Percentiles rank a stretch among this genome's conserved stretches.
phyloP scores from a whole-genome alignment of 345 rosid species.

The Eucalyptus coolabah region DNA sequence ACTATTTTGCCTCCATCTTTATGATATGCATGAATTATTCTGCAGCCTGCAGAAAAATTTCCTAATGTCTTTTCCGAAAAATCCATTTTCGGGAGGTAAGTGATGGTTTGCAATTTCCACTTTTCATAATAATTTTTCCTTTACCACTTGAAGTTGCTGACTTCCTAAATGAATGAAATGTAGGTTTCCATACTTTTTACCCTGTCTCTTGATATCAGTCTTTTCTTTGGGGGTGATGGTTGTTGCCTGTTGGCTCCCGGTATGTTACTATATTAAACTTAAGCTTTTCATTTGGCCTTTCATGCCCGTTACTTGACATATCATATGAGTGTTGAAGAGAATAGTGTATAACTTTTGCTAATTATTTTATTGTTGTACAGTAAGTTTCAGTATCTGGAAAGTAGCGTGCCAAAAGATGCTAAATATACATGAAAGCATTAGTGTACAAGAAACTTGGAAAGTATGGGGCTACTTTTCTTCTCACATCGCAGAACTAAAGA shows the following conservation, averaged over 20 bases:
- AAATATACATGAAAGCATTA: not conserved
- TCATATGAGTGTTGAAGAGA: not conserved
- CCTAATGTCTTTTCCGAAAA: conserved; percentile 33
- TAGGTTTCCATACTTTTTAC: conserved; percentile 81
- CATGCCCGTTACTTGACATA: not conserved
- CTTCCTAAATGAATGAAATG: not conserved
- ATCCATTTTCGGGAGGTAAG: conserved; percentile 61
- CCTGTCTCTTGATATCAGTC: conserved; percentile 59
- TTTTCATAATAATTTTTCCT: not conserved
- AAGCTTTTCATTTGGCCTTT: not conserved
- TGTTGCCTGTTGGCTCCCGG: conserved; percentile 48
- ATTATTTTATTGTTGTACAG: not conserved
- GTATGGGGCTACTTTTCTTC: not conserved
- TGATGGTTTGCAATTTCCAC: not conserved
- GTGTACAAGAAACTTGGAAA: not conserved
- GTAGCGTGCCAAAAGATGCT: not conserved
- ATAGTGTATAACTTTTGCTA: not conserved
- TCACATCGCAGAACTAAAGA: not conserved
- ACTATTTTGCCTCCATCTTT: not conserved
- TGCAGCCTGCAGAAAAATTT: conserved; percentile 67
- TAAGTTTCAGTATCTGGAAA: not conserved
- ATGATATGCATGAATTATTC: not conserved
- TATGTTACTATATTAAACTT: conserved; percentile 10
- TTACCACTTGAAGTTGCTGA: not conserved
- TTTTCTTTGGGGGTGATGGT: conserved; percentile 32